A percentile compares a stretch with the other conserved stretches of the same genome.
Evolutionary conservation across 108 stramenopile genomes (phyloP).

Genomic region (Bacterosira constricta): DNA sequence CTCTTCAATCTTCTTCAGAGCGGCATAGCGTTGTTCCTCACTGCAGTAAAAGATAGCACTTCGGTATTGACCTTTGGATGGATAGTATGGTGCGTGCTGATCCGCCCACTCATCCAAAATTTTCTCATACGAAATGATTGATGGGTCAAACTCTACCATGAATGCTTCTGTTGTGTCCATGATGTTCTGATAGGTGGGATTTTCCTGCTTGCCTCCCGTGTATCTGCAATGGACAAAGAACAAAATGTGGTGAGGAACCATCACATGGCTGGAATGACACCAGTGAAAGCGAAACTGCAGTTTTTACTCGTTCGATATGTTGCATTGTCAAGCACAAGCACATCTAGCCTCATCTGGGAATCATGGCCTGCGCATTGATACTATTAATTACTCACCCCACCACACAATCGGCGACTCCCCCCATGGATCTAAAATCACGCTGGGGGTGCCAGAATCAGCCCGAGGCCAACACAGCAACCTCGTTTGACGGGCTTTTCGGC

Average conservation of each 20-base stretch:
- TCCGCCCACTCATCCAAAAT: slow-evolving; percentile 61
- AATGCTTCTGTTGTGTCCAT: slow-evolving; percentile 76
- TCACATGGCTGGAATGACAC: not conserved
- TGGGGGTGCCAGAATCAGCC: slow-evolving; percentile 88
- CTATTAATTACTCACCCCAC: slow-evolving; percentile 48
- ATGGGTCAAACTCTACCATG: slow-evolving; percentile 69
- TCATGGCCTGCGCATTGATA: no score
- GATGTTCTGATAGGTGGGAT: slow-evolving; percentile 75
- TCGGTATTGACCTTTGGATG: slow-evolving; percentile 60
- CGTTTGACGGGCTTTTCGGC: slow-evolving; percentile 44
- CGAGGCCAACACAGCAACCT: slow-evolving; percentile 61
- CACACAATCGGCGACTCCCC: slow-evolving; percentile 58
- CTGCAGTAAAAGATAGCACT: slow-evolving; percentile 59
- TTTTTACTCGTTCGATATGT: no score
- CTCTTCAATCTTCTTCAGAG: slow-evolving; percentile 35
- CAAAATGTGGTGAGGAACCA: not conserved
- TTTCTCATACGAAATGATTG: slow-evolving; percentile 56
- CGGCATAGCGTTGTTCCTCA: slow-evolving; percentile 49
- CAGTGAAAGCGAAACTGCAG: not conserved
- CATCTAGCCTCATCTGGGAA: no score
- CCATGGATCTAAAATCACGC: slow-evolving; percentile 51
- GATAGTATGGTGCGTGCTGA: slow-evolving; percentile 48
- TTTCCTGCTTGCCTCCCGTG: slow-evolving; percentile 56
- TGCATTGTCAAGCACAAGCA: no score
- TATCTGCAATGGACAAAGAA: slow-evolving; percentile 24